Base-by-base conservation (phyloP, 306 rosid species). In the Rosa multiflora region DNA sequence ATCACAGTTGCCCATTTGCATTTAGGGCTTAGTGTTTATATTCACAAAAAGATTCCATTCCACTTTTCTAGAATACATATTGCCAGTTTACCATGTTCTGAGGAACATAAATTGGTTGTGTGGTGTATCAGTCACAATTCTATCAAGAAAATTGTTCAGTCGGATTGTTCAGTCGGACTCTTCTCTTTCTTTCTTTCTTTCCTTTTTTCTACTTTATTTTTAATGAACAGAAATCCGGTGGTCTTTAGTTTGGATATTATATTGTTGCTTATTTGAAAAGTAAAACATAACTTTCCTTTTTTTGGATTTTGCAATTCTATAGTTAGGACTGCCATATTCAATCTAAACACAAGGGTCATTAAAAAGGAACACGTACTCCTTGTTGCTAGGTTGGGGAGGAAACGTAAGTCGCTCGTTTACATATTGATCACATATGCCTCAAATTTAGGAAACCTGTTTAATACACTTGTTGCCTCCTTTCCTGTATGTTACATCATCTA, bases 241-340 rank as follows among this genome's bases (percentile, higher is more conserved):
- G 10, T 5, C 49, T 20, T 39, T 13, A 37, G 70, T 26, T 64
- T 13, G 70, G 21, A 26, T 61, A 26, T 26, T 58, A n/a, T 26
- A 0, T 11, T 61, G 18, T 14, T 26, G 37, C 14, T 23, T 62
- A 29, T 62, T 62, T 62, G 67, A 13, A 61, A 61, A 26, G 40
- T 59, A 21, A 23, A 26, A 23, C 39, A 26, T 26, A 26, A 13
- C 35, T 21, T 8, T 23, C 43, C 42, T 42, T 43, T 6, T 10
- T 51, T 14, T 48, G 21, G 17, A 53, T 18, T n/a, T 55, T 55
- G 4, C 8, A 53, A 53, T 0, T 55, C 61, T 4, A 9, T 55
- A 55, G 26, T 55, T 18, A 14, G 23, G 44, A 35, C 51, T 76
- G 70, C 61, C 44, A 52, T 74, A 73, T 78, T 80, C 78, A 77